Percentiles rank a stretch among this genome's conserved stretches.
These are phyloP conservation scores for Botryotinia narcissicola DNA, from an alignment of 2,329 filamentous ascomycete genomes.

Conservation along the genomic window DNA sequence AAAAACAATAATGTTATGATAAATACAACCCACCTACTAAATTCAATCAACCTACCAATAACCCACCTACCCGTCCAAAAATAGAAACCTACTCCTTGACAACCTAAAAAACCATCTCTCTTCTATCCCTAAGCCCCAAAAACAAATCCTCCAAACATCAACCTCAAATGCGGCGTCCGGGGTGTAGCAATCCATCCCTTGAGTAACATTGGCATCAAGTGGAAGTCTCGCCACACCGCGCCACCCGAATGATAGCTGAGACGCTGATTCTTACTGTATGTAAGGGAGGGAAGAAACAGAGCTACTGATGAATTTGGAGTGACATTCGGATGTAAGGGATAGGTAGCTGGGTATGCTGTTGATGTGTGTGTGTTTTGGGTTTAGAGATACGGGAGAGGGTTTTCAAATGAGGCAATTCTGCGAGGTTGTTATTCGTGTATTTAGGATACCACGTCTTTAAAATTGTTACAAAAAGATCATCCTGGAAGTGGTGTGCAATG, in stretches of 20 bases:
- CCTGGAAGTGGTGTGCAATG: background rate
- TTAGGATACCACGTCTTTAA: background rate
- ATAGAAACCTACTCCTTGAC: background rate
- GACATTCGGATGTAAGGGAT: background rate
- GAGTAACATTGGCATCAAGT: background rate
- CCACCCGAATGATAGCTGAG: background rate
- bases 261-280: background rate
- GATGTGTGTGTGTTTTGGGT: background rate
- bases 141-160: background rate
- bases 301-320: background rate
- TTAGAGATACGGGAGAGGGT: background rate
- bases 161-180: background rate
- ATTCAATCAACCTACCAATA: too few species aligned
- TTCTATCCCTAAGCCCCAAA: background rate
- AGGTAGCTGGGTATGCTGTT: background rate
- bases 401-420: background rate
- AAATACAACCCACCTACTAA: too few species aligned
- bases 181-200: background rate
- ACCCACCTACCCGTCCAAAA: background rate
- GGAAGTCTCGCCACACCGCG: background rate
- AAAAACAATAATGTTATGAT: too few species aligned
- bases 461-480: background rate
- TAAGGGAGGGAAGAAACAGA: background rate
- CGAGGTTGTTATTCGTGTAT: background rate
- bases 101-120: too few species aligned